Base-by-base conservation (phyloP, 441 rosid genomes). In the Croton laevigatus region DNA sequence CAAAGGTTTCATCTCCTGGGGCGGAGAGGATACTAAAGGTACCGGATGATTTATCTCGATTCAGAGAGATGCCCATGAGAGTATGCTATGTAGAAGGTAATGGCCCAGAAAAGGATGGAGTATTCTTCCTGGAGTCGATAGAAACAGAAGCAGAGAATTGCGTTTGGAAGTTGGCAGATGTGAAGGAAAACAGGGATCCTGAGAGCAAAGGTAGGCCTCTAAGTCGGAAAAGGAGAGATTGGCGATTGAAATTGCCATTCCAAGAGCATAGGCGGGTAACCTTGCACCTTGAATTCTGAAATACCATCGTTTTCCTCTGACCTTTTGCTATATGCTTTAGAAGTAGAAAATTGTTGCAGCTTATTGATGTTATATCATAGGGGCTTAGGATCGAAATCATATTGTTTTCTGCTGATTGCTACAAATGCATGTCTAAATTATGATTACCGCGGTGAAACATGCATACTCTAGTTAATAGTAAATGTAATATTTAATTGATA, bases 1-100 rank as follows among this genome's bases (percentile, higher is more conserved):
- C 61, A 57, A 74, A 94, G 98, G 96, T 94, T 58, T 92, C 99
- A 52, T 84, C 97, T 76, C 98, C 94, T n/a, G 96, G 99, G 57
- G 91, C 94, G 60, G 94, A 92, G 78, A 88, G 99, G 78, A 77
- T 92, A 65, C 74, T 92, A 22, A 87, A 80, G 81, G 86, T 94
- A 37, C 94, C 94, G 0, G 87, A 85, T 66, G 99, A 94, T 70
- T 81, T 94, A 75, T 52, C 61, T n/a, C 87, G 93, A 53, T 91
- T 94, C 79, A 77, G 80, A 74, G 93, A 82, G 42, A 76, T 88
- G 93, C 87, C 96, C 2, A 82, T 90, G 93, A 85, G 81, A 72
- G 93, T 92, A 71, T 80, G 78, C 80, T 92, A 87, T 53, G 53
- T 57, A 2, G 87, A 90, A 75, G 86, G 81, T 8, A 73, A 73